Percentiles rank a stretch among this genome's conserved stretches.
Evolutionary conservation across 208 protist genomes (phyloP).

Genomic region (Hexamita inflata): DNA sequence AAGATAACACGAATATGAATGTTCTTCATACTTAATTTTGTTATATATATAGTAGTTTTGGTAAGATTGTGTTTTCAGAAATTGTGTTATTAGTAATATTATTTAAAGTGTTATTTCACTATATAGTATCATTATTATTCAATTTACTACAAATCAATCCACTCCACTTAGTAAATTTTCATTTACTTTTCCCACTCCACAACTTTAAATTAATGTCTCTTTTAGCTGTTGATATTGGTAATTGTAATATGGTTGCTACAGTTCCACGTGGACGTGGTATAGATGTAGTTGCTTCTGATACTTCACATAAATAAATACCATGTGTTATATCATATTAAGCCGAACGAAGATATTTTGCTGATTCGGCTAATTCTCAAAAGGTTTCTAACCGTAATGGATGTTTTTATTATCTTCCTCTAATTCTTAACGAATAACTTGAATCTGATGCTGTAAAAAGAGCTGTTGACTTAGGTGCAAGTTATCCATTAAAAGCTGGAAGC

Average conservation of each 20-base stretch:
- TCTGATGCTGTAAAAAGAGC: not conserved
- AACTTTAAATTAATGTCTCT: no score
- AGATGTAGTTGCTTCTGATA: conserved; percentile 22
- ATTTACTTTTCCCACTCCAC: no score
- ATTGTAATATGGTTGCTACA: not conserved
- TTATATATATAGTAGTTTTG: no score
- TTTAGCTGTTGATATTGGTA: conserved; percentile 10
- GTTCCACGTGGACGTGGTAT: conserved; percentile 18
- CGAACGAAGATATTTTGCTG: conserved; percentile 11
- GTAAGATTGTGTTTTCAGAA: no score
- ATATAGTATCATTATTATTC: no score
- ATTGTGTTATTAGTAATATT: no score
- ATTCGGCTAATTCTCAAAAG: not conserved
- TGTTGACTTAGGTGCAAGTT: not conserved
- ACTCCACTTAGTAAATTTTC: no score
- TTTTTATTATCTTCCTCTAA: conserved; percentile 15
- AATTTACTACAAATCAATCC: no score
- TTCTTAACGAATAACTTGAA: not conserved
- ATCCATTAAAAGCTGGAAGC: not conserved
- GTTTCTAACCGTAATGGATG: not conserved
- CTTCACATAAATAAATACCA: conserved; percentile 1
- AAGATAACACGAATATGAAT: no score
- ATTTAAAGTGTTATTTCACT: no score
- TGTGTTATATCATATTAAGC: not conserved
- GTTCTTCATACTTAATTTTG: no score